phyloP scores from a whole-genome alignment of 2,329 filamentous ascomycete genomes.

The Pestalotiopsis sp. region DNA sequence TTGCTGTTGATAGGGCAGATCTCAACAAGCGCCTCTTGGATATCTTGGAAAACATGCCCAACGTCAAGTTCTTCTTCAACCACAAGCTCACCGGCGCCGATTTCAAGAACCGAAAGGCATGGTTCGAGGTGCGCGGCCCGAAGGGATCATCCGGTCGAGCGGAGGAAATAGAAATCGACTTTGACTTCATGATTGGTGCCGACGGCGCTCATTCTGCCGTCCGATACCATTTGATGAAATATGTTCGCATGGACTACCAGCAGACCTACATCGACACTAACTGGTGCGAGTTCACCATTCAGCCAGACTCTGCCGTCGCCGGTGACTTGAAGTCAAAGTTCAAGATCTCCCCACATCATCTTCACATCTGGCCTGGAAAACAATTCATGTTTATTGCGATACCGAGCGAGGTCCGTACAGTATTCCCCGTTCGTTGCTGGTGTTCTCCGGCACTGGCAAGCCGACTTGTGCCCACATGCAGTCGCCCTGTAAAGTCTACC shows the following conservation, averaged over 20 bases:
- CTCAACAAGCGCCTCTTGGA: constrained; percentile 85
- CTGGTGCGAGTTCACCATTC: constrained; percentile 94
- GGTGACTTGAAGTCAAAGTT: constrained; percentile 52
- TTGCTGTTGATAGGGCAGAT: constrained; percentile 79
- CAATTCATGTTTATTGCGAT: constrained; percentile 99
- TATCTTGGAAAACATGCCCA: constrained; percentile 77
- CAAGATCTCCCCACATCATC: constrained; percentile 83
- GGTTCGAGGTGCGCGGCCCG: constrained; percentile 69
- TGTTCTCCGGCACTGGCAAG: neutral
- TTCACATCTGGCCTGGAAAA: constrained; percentile 95
- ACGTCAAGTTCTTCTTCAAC: constrained; percentile 89
- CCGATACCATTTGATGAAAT: constrained; percentile 96
- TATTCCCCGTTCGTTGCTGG: neutral
- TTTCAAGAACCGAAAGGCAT: constrained; percentile 75
- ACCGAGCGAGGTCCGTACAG: constrained; percentile 59
- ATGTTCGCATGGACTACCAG: constrained; percentile 81
- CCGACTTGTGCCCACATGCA: neutral
- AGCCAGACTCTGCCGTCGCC: constrained; percentile 41
- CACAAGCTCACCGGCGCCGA: constrained; percentile 92
- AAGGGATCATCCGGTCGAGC: constrained; percentile 43
- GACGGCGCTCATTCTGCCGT: constrained; percentile 94
- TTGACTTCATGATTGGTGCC: constrained; percentile 91
- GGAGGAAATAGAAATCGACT: constrained; percentile 77
- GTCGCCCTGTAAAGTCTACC: neutral
- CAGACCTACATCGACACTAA: constrained; percentile 95